phyloP scores from a whole-genome alignment of 2,329 filamentous ascomycete genomes.

The Ophiostoma quercus region DNA sequence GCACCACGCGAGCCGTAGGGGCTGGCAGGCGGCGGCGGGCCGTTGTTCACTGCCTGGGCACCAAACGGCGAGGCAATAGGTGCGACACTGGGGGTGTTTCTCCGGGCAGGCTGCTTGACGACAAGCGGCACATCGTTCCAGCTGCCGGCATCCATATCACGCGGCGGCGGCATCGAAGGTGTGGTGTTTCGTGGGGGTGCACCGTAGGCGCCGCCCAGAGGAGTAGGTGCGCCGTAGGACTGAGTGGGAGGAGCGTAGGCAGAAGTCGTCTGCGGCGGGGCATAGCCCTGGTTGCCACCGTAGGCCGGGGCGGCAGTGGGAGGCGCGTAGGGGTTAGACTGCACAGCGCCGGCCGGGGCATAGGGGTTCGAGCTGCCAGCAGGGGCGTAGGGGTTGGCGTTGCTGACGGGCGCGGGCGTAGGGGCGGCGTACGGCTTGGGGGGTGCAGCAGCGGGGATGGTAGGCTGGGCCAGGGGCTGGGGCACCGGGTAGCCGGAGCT shows the following conservation, averaged over 20 bases:
- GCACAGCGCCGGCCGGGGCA: slow-evolving; percentile 33
- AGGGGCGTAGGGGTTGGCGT: slow-evolving; percentile 36
- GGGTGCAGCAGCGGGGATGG: slow-evolving; percentile 1
- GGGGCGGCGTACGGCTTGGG: slow-evolving; percentile 36
- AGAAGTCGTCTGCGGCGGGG: slow-evolving; percentile 32
- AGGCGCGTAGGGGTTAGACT: slow-evolving; percentile 42
- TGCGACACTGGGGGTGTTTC: slow-evolving; percentile 65
- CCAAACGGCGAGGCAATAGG: slow-evolving; percentile 72
- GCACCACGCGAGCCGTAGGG: slow-evolving; percentile 46
- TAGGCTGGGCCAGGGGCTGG: slow-evolving; percentile 32
- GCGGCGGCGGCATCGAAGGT: slow-evolving; percentile 57
- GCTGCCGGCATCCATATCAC: slow-evolving; percentile 66
- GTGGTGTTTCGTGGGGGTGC: slow-evolving; percentile 54
- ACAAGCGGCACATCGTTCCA: slow-evolving; percentile 97
- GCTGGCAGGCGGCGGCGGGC: slow-evolving; percentile 54
- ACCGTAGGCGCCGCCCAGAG: slow-evolving; percentile 31
- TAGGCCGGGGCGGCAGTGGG: slow-evolving; percentile 32
- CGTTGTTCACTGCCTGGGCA: slow-evolving; percentile 46
- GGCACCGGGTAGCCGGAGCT: slow-evolving; percentile 44
- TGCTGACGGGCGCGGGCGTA: slow-evolving; percentile 30
- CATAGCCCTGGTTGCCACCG: slow-evolving; percentile 33
- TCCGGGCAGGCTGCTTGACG: slow-evolving; percentile 64
- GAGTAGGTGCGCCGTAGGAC: slow-evolving; percentile 38
- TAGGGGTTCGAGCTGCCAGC: slow-evolving; percentile 37
- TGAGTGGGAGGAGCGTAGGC: slow-evolving; percentile 35